Base-by-base conservation (phyloP, 768 basidiomycete species). In the Kondoa malvinella region DNA sequence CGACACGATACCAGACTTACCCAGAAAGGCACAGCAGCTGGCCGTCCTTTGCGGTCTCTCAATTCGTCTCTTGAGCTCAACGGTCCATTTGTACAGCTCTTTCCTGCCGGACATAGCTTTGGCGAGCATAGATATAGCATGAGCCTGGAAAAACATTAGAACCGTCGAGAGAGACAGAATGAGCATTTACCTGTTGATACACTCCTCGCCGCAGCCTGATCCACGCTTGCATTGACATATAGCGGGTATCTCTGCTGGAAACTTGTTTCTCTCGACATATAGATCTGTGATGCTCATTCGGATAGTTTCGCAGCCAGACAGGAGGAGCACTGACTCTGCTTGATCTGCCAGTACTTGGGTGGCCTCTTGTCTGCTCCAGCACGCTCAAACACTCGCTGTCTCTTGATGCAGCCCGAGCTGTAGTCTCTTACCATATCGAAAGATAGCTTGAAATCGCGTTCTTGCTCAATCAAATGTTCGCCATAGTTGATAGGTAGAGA, bases 121-220 rank as follows among this genome's bases (percentile, higher is more conserved):
- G 76, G 74, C 2, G 69, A 69, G 71, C 78, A 79, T 25, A 77
- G 73, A 70, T 77, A 78, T 70, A 75, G 75, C 77, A 78, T 78
- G 33, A 76, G 70, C 25, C 74, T 75, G 65, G 15, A 27, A 29
- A 32, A 16, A 16, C 2, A 25, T 66, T 34, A 34, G 12, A 25
- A 31, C 8, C 26, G 34, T 21, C 12, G 58, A n/a, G n/a, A 66
- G 1, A n/a, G 1, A 29, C 15, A 1, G 32, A 1, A 31, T 34
- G 1, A 34, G 4, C 14, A 68, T 71, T 56, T 14, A 74, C 68
- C 77, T 72, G 64, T 79, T 78, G 58, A 77, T 73, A 68, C 78
- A 79, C 21, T 71, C 68, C 4, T 78, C 76, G 12, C 73, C 72
- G 68, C 78, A 79, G 1, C 75, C 71, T 29, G 61, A 30, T 4